Conservation (phyloP, 2,329 filamentous ascomycete genomes). For the Diaporthe ampelina region DNA sequence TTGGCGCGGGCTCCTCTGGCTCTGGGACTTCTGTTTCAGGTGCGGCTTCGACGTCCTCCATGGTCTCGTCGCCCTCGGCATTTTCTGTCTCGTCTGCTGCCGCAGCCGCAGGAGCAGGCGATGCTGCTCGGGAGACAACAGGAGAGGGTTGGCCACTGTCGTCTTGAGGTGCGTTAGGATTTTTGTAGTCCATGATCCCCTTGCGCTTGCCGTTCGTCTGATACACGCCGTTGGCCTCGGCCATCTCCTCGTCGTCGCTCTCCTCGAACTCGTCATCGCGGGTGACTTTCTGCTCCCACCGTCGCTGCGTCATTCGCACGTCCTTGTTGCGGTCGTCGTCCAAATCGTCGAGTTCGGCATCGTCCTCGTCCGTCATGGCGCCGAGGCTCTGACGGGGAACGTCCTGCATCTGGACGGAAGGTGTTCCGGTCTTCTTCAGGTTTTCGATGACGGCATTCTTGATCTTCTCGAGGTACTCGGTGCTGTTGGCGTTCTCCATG, state of each 20-base stretch:
- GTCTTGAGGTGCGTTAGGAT: conserved; percentile 60
- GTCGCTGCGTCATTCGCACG: conserved; percentile 82
- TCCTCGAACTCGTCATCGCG: conserved; percentile 87
- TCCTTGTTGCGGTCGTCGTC: conserved; percentile 93
- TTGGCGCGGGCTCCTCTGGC: conserved; percentile 43
- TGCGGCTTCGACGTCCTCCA: conserved; percentile 49
- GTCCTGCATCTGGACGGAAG: conserved; percentile 92
- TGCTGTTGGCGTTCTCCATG: conserved; percentile 91
- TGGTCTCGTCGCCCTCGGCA: conserved; percentile 38
- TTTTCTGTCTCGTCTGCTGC: conserved; percentile 6
- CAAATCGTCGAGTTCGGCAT: conserved; percentile 74
- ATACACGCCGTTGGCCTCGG: conserved; percentile 78
- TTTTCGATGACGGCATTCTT: conserved; percentile 88
- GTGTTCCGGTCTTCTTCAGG: conserved; percentile 86
- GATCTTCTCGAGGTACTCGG: conserved; percentile 85
- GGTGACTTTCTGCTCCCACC: conserved; percentile 83
- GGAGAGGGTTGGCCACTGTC: conserved; percentile 41
- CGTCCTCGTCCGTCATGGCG: conserved; percentile 74
- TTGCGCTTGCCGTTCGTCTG: conserved; percentile 62
- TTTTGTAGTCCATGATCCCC: conserved; percentile 66
- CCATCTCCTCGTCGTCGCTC: conserved; percentile 90
- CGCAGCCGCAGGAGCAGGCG: conserved; percentile 30
- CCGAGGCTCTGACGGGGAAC: conserved; percentile 73
- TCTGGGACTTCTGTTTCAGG: conserved; percentile 48
- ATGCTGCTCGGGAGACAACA: conserved; percentile 40